Conservation (phyloP, 2,329 filamentous ascomycete species). For the Claviceps citrina region DNA sequence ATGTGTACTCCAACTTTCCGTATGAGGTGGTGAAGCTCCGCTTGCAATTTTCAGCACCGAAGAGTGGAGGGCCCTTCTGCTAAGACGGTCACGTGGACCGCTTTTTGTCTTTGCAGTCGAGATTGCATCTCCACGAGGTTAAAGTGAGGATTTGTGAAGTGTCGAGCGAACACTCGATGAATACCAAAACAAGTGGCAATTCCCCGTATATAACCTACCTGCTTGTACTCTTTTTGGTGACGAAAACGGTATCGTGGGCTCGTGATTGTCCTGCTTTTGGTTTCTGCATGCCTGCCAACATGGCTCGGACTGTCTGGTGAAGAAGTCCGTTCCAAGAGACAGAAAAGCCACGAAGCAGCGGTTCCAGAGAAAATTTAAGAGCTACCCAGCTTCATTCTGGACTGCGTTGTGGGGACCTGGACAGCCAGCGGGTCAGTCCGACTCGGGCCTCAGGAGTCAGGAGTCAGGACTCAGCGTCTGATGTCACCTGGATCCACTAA, state of each 20-base stretch:
- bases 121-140: slow-evolving; percentile 48
- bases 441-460: too few relatives aligned
- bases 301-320: too few relatives aligned
- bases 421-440: too few relatives aligned
- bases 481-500: too few relatives aligned
- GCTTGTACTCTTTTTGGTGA: slow-evolving; percentile 1
- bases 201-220: not conserved
- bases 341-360: not conserved
- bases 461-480: too few relatives aligned
- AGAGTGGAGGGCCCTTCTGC: slow-evolving; percentile 39
- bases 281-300: too few relatives aligned
- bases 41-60: slow-evolving; percentile 51
- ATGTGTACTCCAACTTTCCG: slow-evolving; percentile 22
- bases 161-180: slow-evolving; percentile 44
- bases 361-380: not conserved
- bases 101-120: slow-evolving; percentile 14
- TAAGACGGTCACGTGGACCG: slow-evolving; percentile 10
- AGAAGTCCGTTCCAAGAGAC: too few relatives aligned
- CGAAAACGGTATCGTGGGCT: too few relatives aligned
- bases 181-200: slow-evolving; percentile 16
- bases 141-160: slow-evolving; percentile 50
- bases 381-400: not conserved
- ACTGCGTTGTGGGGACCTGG: not conserved
- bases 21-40: slow-evolving; percentile 47
- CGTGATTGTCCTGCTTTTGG: too few relatives aligned